Evolutionary conservation across 345 rosid species (phyloP).

Genomic region (Gossypioides kirkii): DNA sequence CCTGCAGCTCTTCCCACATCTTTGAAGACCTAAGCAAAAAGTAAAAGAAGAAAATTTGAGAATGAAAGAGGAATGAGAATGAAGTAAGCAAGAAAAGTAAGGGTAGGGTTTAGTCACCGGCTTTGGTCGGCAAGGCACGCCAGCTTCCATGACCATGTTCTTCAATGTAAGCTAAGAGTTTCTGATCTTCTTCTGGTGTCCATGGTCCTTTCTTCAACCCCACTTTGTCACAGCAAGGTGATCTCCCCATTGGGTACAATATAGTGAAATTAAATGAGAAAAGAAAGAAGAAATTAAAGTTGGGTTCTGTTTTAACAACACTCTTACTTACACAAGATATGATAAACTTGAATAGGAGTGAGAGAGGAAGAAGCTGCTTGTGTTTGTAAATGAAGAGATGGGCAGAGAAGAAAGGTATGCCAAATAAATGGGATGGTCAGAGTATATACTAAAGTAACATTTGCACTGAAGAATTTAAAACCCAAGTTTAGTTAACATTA

Average conservation of each 20-base stretch:
- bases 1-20: conserved; percentile 94
- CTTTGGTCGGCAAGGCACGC: conserved; percentile 85
- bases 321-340: neutral
- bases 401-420: conserved; percentile 33
- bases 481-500: neutral
- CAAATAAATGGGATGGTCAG: conserved; percentile 32
- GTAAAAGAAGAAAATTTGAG: neutral
- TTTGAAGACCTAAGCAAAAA: conserved; percentile 53
- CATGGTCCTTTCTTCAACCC: conserved; percentile 97
- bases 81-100: neutral
- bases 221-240: conserved; percentile 78
- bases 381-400: conserved; percentile 30
- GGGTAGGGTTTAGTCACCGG: conserved; percentile 41
- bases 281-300: conserved; percentile 12
- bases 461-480: conserved; percentile 16
- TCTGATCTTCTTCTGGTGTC: conserved; percentile 94
- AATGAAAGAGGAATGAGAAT: neutral
- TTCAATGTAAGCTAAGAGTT: conserved; percentile 82
- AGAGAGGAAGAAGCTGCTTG: conserved; percentile 11
- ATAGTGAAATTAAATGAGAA: conserved; percentile 9
- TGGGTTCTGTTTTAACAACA: conserved; percentile 19
- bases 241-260: conserved; percentile 48
- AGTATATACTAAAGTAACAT: conserved; percentile 19
- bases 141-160: conserved; percentile 96
- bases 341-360: neutral